phyloP scores from a whole-genome alignment of 768 basidiomycete species.

The Chalciporus pseudorubinellus region DNA sequence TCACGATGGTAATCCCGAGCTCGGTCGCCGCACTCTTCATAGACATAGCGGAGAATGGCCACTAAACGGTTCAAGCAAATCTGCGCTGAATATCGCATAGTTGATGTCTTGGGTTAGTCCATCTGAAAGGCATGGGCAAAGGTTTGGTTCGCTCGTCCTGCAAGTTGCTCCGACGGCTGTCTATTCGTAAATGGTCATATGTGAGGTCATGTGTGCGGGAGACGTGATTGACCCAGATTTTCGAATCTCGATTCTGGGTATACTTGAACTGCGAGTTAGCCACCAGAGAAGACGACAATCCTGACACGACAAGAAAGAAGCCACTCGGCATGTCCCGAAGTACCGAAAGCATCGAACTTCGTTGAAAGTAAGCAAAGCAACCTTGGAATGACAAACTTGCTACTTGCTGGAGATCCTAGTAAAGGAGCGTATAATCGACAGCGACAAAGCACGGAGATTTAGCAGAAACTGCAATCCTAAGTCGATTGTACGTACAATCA shows the following conservation, averaged over 20 bases:
- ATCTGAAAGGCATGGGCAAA: neutral
- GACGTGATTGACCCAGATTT: constrained; percentile 11
- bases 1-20: constrained; percentile 1
- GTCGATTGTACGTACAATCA: too few relatives aligned
- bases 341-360: too few relatives aligned
- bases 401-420: too few relatives aligned
- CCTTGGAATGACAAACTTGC: too few relatives aligned
- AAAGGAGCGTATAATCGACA: too few relatives aligned
- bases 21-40: neutral
- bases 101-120: neutral
- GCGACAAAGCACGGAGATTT: too few relatives aligned
- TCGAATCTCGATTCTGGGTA: neutral
- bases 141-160: neutral
- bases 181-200: constrained; percentile 9
- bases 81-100: neutral
- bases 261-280: neutral
- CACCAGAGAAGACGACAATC: constrained; percentile 27
- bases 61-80: neutral
- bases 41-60: neutral
- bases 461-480: too few relatives aligned
- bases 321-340: constrained; percentile 14
- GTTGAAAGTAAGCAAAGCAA: too few relatives aligned
- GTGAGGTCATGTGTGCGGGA: neutral
- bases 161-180: too few relatives aligned
- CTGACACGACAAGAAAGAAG: constrained; percentile 16